Evolutionary conservation across 306 rosid genomes (phyloP), one percentile per base, ranked within the genome.

Genomic region (Pyrus pyrifolia): DNA sequence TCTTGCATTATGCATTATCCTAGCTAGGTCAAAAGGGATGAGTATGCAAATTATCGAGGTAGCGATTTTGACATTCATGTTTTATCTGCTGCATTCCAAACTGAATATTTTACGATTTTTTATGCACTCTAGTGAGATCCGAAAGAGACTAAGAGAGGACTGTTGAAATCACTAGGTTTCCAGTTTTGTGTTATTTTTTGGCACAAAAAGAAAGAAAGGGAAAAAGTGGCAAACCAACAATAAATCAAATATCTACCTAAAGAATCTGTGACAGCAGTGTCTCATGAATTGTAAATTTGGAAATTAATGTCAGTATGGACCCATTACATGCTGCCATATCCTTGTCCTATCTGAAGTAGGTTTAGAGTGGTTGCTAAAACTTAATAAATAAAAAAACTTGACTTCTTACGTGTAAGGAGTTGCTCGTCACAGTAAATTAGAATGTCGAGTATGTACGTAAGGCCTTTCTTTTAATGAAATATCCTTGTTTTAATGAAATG

Each of bases 301-400:
- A 68, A 59, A 58, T 40, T 25, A 23, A 18, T 69, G 60, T 52
- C 38, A 23, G 29, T 25, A 35, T 57, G 31, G 75, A 60, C 75
- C 73, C 79, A 69, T 40, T 45, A 22, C 63, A 57, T 71, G 31
- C 46, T 77, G 81, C 67, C 72, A 67, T 7, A n/a, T 38, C 53
- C 65, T 77, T 61, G 49, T 66, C 57, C 27, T 49, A 72, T 31
- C 8, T 78, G 70, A 33, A 62, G 46, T 45, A 65, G 60, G 70
- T 79, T 72, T 65, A 57, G 42, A 45, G 74, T 45, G 45, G 67
- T 66, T 60, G 46, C 13, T 4, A 33, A 27, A 62, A 46, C 49
- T 31, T 11, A 27, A 68, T 11, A 17, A 13, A 25, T 0, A 13
- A 61, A 14, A 6, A 60, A 14, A 62, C 4, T 12, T 6, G 0